Evolutionary conservation across 1,284 basidiomycete genomes (phyloP), one percentile per base, ranked within the genome.

Genomic region (Microbotryum lychnidis-dioicae): DNA sequence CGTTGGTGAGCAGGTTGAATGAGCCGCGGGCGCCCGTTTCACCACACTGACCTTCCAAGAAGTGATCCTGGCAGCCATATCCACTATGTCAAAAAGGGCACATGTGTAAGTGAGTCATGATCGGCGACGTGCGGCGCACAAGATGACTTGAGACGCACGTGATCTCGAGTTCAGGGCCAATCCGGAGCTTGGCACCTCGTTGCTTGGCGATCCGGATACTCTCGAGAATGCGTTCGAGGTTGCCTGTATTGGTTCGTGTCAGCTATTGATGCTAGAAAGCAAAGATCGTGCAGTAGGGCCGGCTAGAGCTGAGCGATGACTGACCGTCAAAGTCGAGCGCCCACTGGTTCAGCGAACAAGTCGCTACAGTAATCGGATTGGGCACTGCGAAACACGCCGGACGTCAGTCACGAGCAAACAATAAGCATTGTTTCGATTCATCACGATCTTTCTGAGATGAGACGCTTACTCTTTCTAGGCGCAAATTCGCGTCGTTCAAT

Each of bases 141-240:
- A 21, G 51, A 20, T 6, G 6, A 8, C 29, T 27, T 23, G 9
- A 10, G 18, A 79, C 87, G 57, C 70, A 91, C 87, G 93, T 87
- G 68, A 99, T 91, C 77, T 99, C 96, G n/a, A 98, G 81, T 47
- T 70, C 69, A 21, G 96, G 96, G 2, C 96, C 96, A n/a, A 98
- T 93, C 71, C 96, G 82, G 33, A 99, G 77, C 4, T 85, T 89
- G 8, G 93, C 92, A n/a, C 92, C 91, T 56, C 84, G 80, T 54
- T 83, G 80, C 76, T 94, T 97, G 6, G 96, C 91, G 53, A 91
- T 83, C 7, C 79, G 78, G 67, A 98, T 97, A 66, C 92, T 97
- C 57, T 83, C 79, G 49, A 97, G 76, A 65, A 98, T 98, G 23
- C 96, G 84, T 66, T 93, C 87, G 69, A 87, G 82, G 73, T 96